Percentiles rank a stretch among this genome's conserved stretches.
Conservation (phyloP, 768 basidiomycete species). For the Coprinopsis sp. region DNA sequence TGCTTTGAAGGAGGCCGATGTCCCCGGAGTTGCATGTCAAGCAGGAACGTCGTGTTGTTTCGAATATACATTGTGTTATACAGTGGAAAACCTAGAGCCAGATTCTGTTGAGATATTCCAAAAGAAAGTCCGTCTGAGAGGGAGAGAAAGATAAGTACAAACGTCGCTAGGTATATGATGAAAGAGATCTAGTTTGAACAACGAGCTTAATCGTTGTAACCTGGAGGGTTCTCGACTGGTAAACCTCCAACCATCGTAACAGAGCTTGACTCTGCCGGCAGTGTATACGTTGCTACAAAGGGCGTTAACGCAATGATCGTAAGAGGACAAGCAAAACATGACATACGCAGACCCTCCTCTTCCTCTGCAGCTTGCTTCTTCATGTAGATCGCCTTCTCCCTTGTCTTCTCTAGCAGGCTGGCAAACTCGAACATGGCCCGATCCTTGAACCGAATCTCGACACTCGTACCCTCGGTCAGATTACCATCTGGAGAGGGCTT, state of each 20-base stretch:
- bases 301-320: background rate
- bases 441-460: constrained; percentile 65
- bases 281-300: constrained; percentile 40
- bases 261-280: constrained; percentile 40
- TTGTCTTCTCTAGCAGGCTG: constrained; percentile 67
- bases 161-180: too few species aligned
- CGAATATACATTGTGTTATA: too few species aligned
- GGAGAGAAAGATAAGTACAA: too few species aligned
- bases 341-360: constrained; percentile 61
- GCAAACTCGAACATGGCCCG: constrained; percentile 72
- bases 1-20: too few species aligned
- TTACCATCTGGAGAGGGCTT: constrained; percentile 66
- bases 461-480: constrained; percentile 55
- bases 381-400: constrained; percentile 75
- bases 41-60: too few species aligned
- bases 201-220: constrained; percentile 41
- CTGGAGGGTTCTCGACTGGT: constrained; percentile 48
- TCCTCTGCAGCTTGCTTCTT: constrained; percentile 51
- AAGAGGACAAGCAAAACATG: background rate
- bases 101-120: too few species aligned
- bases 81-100: too few species aligned
- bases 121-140: too few species aligned
- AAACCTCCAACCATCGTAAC: constrained; percentile 36
- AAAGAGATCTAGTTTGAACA: too few species aligned
- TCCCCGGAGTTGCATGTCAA: too few species aligned